Evolutionary conservation across 23 red algal species (phyloP).

Genomic region (Cyanidiococcus yangmingshanensis): DNA sequence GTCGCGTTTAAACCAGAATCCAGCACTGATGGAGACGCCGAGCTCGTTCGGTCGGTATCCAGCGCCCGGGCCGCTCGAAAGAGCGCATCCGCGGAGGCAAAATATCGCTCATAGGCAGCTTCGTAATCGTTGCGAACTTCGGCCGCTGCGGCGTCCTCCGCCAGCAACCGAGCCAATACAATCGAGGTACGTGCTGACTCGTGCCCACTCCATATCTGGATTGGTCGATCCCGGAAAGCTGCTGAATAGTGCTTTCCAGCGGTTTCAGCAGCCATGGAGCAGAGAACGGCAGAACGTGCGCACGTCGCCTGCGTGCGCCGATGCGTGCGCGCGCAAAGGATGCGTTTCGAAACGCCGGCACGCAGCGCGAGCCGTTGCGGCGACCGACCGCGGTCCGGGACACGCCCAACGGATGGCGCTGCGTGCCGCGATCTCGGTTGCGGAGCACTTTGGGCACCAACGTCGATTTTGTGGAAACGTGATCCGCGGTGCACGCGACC

Average conservation of each 20-base stretch:
- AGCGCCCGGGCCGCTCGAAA: not conserved
- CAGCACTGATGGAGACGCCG: too few species aligned
- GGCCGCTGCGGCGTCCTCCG: slow-evolving; percentile 49
- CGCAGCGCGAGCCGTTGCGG: not conserved
- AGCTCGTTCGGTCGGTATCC: not conserved
- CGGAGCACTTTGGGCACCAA: too few species aligned
- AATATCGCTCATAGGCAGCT: slow-evolving; percentile 27
- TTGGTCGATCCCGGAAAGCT: not conserved
- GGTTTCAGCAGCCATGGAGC: not conserved
- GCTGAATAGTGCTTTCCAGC: not conserved
- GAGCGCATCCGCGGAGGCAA: slow-evolving; percentile 2
- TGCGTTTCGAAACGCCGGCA: not conserved
- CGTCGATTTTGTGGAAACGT: too few species aligned
- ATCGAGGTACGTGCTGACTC: not conserved
- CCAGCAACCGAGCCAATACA: slow-evolving; percentile 20
- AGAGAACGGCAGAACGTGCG: not conserved
- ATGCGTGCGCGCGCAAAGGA: not conserved
- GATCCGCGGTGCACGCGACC: too few species aligned
- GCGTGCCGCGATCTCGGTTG: too few species aligned
- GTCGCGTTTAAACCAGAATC: not conserved
- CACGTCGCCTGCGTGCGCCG: not conserved
- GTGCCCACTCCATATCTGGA: not conserved
- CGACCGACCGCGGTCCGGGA: not conserved
- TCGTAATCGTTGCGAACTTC: slow-evolving; percentile 28
- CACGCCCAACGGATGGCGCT: too few species aligned